phyloP scores from a whole-genome alignment of 805 yeast genomes.

The Lachancea nothofagi region DNA sequence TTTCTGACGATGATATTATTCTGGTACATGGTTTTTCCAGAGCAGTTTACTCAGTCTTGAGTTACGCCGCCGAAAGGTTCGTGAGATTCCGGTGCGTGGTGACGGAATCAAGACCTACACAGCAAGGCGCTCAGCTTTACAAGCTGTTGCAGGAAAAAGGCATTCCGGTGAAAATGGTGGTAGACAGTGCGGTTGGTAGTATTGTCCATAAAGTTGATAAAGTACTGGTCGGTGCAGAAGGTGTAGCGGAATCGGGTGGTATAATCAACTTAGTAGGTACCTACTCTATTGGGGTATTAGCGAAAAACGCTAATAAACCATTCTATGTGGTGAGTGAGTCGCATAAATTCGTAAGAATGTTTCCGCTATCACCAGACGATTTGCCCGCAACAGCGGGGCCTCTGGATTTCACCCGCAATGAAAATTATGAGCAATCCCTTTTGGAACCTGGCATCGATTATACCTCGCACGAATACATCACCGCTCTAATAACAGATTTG shows the following conservation, averaged over 20 bases:
- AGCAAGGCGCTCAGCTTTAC: constrained; percentile 70
- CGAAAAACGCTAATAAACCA: constrained; percentile 86
- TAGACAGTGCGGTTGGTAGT: constrained; percentile 91
- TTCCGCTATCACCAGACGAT: constrained; percentile 90
- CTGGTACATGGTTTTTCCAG: constrained; percentile 89
- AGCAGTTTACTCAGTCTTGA: constrained; percentile 73
- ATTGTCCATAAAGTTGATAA: constrained; percentile 88
- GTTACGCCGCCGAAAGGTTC: constrained; percentile 69
- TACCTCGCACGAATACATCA: constrained; percentile 92
- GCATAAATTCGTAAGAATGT: constrained; percentile 93
- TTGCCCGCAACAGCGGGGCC: constrained; percentile 56
- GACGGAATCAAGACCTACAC: constrained; percentile 87
- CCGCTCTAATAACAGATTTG: constrained; percentile 91
- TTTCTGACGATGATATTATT: constrained; percentile 86
- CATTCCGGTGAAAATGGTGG: constrained; percentile 82
- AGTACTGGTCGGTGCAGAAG: constrained; percentile 96
- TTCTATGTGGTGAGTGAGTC: constrained; percentile 91
- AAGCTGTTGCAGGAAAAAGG: constrained; percentile 58
- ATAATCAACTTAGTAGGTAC: constrained; percentile 93
- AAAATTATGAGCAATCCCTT: constrained; percentile 26
- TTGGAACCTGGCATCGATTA: constrained; percentile 70
- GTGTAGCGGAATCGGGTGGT: constrained; percentile 98
- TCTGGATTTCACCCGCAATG: constrained; percentile 39
- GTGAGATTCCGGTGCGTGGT: constrained; percentile 85
- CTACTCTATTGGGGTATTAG: constrained; percentile 89